Conservation (phyloP, 2,329 filamentous ascomycete species). For the Penicillium glabrum region DNA sequence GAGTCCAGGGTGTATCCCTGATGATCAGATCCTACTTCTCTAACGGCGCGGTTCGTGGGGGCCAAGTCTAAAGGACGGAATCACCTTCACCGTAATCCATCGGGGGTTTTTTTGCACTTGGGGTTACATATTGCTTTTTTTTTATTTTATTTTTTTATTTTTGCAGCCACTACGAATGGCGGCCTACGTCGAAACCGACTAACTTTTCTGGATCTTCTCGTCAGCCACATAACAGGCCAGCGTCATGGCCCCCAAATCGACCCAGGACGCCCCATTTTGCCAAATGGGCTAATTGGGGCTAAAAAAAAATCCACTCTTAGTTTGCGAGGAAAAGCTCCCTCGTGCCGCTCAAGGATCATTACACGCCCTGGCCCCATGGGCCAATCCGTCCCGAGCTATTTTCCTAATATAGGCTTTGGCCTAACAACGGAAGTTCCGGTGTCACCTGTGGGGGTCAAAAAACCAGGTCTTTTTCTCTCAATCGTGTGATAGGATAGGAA, state of each 20-base stretch:
- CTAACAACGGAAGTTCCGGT: conserved; percentile 15
- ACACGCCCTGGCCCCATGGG: conserved; percentile 19
- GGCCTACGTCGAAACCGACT: conserved; percentile 5
- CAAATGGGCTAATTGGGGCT: conserved; percentile 16
- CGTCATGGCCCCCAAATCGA: conserved; percentile 24
- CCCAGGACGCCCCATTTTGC: conserved; percentile 13
- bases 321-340: conserved; percentile 9
- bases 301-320: conserved; percentile 14
- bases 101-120: conserved; percentile 1
- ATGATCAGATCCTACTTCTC: conserved; percentile 2
- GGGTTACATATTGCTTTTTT: conserved; percentile 3
- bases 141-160: neutral
- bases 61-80: conserved; percentile 7
- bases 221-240: conserved; percentile 10
- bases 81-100: neutral
- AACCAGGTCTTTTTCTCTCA: conserved; percentile 5
- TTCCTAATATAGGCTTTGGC: conserved; percentile 13
- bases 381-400: conserved; percentile 12
- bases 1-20: neutral
- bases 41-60: conserved; percentile 24
- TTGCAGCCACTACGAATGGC: neutral
- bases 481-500: neutral
- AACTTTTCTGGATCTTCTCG: conserved; percentile 5
- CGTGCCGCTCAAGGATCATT: conserved; percentile 23
- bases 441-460: conserved; percentile 25